These are phyloP conservation scores for Elaeis oleifera DNA, from an alignment of 202 grass and related monocot genomes.

Conservation along the genomic window DNA sequence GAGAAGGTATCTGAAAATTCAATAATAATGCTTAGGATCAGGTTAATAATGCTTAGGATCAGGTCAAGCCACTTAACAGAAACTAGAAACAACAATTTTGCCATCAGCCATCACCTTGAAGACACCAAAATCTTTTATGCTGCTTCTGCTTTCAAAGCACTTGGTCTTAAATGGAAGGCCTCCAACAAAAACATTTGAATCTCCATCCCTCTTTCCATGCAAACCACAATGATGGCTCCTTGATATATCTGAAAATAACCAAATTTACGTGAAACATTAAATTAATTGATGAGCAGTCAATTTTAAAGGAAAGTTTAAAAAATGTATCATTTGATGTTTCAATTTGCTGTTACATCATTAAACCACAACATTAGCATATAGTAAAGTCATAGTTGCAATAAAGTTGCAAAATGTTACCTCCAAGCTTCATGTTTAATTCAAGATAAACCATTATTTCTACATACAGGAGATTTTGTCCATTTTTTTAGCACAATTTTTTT, in stretches of 20 bases:
- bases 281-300: not conserved
- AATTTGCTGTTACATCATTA: too few relatives aligned
- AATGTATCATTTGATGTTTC: too few relatives aligned
- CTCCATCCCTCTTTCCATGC: constrained; percentile 27
- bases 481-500: too few relatives aligned
- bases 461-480: too few relatives aligned
- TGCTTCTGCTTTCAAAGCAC: constrained; percentile 12
- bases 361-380: too few relatives aligned
- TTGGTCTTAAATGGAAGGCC: too few relatives aligned
- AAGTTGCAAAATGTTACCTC: too few relatives aligned
- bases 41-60: constrained; percentile 7
- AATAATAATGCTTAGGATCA: constrained; percentile 9
- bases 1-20: constrained; percentile 35
- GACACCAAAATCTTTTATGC: constrained; percentile 24
- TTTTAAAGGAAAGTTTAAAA: too few relatives aligned
- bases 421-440: too few relatives aligned
- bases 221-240: not conserved
- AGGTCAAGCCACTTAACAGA: constrained; percentile 1
- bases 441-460: too few relatives aligned
- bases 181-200: constrained; percentile 13
- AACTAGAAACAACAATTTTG: not conserved
- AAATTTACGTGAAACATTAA: constrained; percentile 9
- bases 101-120: constrained; percentile 23
- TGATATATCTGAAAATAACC: constrained; percentile 23
- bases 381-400: too few relatives aligned